Conservation (phyloP, 768 basidiomycete genomes). For the Tulasnella sp. region DNA sequence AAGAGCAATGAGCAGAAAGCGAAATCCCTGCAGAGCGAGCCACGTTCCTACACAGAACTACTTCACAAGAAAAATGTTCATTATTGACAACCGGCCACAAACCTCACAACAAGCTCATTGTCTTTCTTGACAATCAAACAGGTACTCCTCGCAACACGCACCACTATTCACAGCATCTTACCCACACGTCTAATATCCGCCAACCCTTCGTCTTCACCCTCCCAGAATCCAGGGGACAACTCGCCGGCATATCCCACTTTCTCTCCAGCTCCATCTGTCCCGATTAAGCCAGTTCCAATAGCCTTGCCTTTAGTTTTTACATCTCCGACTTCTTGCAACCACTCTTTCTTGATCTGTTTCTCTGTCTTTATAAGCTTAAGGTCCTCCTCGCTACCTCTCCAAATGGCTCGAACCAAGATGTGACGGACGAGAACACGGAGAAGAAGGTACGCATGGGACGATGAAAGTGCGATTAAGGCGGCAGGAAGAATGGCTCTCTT, state of each 20-base stretch:
- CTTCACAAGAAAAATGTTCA: too few species aligned
- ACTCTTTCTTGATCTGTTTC: conserved; percentile 37
- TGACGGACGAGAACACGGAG: conserved; percentile 49
- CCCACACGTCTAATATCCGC: conserved; percentile 54
- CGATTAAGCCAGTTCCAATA: conserved; percentile 10
- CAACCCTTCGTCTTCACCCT: conserved; percentile 55
- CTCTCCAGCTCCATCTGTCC: conserved; percentile 20
- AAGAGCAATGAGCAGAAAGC: too few species aligned
- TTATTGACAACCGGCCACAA: too few species aligned
- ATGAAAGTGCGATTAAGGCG: conserved; percentile 57
- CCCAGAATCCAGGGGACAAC: conserved; percentile 41
- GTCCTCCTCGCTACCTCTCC: conserved; percentile 61
- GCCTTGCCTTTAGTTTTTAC: conserved; percentile 7
- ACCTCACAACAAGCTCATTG: too few species aligned
- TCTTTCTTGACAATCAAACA: too few species aligned
- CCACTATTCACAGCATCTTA: conserved; percentile 38
- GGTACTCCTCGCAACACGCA: too few species aligned
- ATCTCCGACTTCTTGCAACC: conserved; percentile 23
- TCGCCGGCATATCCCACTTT: conserved; percentile 18
- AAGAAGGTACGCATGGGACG: conserved; percentile 78
- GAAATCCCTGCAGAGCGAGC: too few species aligned
- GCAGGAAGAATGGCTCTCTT: conserved; percentile 33
- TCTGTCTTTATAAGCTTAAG: conserved; percentile 43
- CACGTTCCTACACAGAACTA: too few species aligned
- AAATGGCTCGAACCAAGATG: conserved; percentile 59